Conservation (phyloP, 345 rosid species). For the Fremontodendron californicum region DNA sequence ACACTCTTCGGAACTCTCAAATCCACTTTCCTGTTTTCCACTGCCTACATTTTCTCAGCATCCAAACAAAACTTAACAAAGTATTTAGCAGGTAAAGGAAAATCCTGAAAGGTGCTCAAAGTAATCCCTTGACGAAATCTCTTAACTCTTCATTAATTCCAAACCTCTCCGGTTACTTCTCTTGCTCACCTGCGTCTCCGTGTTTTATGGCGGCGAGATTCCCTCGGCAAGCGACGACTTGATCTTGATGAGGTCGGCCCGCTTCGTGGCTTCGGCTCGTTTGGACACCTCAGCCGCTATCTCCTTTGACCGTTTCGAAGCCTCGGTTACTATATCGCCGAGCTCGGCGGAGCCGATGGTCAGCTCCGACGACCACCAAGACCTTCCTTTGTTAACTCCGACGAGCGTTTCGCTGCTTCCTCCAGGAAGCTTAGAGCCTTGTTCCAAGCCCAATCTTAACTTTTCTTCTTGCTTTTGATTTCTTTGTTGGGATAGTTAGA, state of each 20-base stretch:
- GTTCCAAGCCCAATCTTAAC: slow-evolving; percentile 26
- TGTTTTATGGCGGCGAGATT: slow-evolving; percentile 9
- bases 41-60: slow-evolving; percentile 8
- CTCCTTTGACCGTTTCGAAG: slow-evolving; percentile 35
- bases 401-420: slow-evolving; percentile 55
- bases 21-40: neutral
- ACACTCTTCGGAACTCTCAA: too few relatives aligned
- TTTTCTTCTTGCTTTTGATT: neutral
- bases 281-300: slow-evolving; percentile 54
- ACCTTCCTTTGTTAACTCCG: slow-evolving; percentile 42
- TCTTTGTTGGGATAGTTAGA: neutral
- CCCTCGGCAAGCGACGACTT: slow-evolving; percentile 37
- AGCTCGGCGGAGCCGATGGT: slow-evolving; percentile 27
- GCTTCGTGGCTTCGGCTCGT: slow-evolving; percentile 42
- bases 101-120: slow-evolving; percentile 48
- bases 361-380: slow-evolving; percentile 42
- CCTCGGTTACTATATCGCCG: slow-evolving; percentile 11
- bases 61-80: slow-evolving; percentile 5
- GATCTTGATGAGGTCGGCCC: slow-evolving; percentile 53
- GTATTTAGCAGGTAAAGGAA: slow-evolving; percentile 44
- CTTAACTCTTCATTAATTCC: slow-evolving; percentile 55
- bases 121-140: slow-evolving; percentile 50
- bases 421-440: slow-evolving; percentile 48
- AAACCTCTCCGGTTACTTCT: slow-evolving; percentile 38
- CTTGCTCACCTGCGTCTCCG: slow-evolving; percentile 19